Evolutionary conservation across 495 filamentous ascomycete genomes (phyloP).

Genomic region (Viridothelium virens): DNA sequence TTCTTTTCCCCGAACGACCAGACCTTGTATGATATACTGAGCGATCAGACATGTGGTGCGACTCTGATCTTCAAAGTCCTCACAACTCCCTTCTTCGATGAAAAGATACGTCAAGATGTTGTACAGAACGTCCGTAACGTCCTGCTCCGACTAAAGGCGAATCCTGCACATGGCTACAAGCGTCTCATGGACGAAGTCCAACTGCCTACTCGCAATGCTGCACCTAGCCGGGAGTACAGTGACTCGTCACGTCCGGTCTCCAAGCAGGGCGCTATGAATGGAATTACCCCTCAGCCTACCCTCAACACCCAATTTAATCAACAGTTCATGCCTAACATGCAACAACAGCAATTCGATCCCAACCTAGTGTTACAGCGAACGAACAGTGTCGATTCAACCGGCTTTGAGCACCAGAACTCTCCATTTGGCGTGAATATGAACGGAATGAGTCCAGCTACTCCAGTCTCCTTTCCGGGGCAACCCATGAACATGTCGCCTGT

Average conservation of each 20-base stretch:
- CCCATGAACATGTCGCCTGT: conserved; percentile 31
- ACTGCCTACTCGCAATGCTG: conserved; percentile 55
- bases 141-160: conserved; percentile 79
- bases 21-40: conserved; percentile 80
- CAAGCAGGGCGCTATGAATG: conserved; percentile 43
- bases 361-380: conserved; percentile 42
- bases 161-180: conserved; percentile 94
- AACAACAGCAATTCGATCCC: conserved; percentile 38
- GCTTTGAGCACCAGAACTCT: conserved; percentile 47
- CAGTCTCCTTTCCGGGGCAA: not conserved
- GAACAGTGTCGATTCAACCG: conserved; percentile 49
- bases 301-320: conserved; percentile 25
- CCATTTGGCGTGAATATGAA: conserved; percentile 42
- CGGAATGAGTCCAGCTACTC: conserved; percentile 19
- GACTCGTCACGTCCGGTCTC: conserved; percentile 40
- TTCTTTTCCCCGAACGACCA: conserved; percentile 92
- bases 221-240: not conserved
- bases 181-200: conserved; percentile 97
- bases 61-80: conserved; percentile 97
- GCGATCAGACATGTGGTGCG: conserved; percentile 84
- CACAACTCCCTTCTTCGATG: conserved; percentile 96
- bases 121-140: conserved; percentile 87
- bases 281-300: conserved; percentile 30
- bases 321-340: conserved; percentile 39
- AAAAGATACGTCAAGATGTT: conserved; percentile 76